These are phyloP conservation scores for Verbascum thapsus DNA, from an alignment of 257 asterid genomes.

Conservation along the genomic window DNA sequence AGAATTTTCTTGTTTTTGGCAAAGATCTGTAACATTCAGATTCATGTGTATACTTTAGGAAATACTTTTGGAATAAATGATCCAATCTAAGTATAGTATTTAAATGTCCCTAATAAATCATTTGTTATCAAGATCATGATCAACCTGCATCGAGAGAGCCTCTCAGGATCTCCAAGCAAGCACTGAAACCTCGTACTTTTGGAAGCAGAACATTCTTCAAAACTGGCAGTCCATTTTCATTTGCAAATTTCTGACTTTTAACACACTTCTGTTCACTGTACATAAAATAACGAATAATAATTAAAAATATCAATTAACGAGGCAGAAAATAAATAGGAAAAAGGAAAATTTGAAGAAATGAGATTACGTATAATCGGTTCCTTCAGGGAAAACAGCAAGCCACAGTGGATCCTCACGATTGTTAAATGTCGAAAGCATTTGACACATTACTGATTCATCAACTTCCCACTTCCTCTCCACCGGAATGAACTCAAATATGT, in stretches of 20 bases:
- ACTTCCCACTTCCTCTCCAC: constrained; percentile 94
- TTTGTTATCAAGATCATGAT: too few relatives aligned
- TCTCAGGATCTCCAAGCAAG: constrained; percentile 71
- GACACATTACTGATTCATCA: constrained; percentile 59
- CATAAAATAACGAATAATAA: constrained; percentile 3
- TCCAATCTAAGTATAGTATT: not conserved
- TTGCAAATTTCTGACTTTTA: constrained; percentile 74
- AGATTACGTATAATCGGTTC: constrained; percentile 85
- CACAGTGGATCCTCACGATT: constrained; percentile 72
- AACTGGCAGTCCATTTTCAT: constrained; percentile 77
- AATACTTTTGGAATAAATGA: too few relatives aligned
- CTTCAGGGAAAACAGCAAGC: constrained; percentile 97
- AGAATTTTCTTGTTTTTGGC: too few relatives aligned
- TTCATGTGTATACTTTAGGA: too few relatives aligned
- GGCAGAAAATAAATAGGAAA: not conserved
- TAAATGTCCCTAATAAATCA: not conserved
- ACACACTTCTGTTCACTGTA: constrained; percentile 83
- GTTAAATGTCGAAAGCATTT: constrained; percentile 60
- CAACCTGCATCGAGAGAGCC: constrained; percentile 89
- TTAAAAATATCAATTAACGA: not conserved
- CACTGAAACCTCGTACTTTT: constrained; percentile 72
- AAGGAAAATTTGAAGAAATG: not conserved
- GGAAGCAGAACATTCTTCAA: constrained; percentile 87
- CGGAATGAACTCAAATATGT: constrained; percentile 80
- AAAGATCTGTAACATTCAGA: too few relatives aligned